These are phyloP conservation scores for Monilinia vaccinii-corymbosi DNA, from an alignment of 2,329 filamentous ascomycete genomes.

Conservation along the genomic window DNA sequence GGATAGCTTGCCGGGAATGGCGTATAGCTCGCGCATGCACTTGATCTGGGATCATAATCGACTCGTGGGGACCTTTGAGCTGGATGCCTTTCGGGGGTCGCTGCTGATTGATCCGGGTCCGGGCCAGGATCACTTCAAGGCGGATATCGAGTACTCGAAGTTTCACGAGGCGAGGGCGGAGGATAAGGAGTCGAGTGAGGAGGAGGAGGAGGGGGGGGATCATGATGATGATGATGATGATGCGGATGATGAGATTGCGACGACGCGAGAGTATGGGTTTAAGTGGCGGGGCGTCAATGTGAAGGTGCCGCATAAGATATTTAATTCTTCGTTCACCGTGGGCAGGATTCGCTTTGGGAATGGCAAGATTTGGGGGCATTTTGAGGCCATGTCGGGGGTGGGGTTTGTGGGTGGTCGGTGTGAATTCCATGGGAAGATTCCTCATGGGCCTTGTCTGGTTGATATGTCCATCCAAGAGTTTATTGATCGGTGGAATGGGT, in stretches of 20 bases:
- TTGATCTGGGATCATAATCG: conserved; percentile 4
- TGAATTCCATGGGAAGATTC: conserved; percentile 2
- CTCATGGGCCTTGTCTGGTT: background rate
- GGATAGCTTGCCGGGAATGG: background rate
- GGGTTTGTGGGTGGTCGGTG: background rate
- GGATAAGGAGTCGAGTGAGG: background rate
- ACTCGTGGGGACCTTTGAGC: background rate
- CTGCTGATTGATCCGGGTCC: background rate
- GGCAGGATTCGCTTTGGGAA: conserved; percentile 1
- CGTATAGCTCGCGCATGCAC: background rate
- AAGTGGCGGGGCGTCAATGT: background rate
- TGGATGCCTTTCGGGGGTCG: background rate
- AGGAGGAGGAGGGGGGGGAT: background rate
- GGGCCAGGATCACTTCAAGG: background rate
- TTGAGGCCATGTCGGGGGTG: background rate
- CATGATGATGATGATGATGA: background rate
- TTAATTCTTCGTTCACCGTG: background rate
- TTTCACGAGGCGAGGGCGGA: background rate
- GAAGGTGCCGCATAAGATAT: background rate
- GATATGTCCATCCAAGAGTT: conserved; percentile 1
- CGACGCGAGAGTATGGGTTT: background rate
- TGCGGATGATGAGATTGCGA: conserved; percentile 2
- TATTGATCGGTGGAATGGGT: background rate
- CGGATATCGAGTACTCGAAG: conserved; percentile 3
- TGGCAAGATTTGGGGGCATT: background rate